Evolutionary conservation across 225 moss, liverwort and hornwort species (phyloP).

Genomic region (Bryoerythrophyllum caledonicum): DNA sequence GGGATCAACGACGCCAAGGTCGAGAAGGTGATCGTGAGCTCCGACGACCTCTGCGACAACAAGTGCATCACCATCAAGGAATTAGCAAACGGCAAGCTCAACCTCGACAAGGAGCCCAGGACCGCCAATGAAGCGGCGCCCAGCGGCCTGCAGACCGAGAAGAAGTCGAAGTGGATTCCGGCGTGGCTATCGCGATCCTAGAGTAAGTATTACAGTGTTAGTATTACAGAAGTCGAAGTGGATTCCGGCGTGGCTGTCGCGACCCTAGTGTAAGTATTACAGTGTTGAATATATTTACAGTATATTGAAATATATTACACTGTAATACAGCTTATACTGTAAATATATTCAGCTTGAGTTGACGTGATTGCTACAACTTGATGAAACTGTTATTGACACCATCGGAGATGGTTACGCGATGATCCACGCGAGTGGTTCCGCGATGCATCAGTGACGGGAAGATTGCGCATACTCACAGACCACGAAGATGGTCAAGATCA

Average conservation of each 20-base stretch:
- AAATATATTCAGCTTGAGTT: no score
- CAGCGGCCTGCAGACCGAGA: background rate
- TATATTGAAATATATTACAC: no score
- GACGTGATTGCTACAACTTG: background rate
- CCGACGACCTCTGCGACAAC: constrained; percentile 48
- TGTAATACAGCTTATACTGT: no score
- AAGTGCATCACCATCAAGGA: constrained; percentile 45
- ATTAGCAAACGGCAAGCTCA: constrained; percentile 34
- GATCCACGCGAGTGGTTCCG: no score
- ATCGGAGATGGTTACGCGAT: no score
- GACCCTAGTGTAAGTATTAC: background rate
- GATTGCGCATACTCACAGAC: background rate
- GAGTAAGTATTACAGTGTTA: background rate
- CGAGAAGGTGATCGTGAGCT: constrained; percentile 28
- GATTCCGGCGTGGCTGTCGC: constrained; percentile 37
- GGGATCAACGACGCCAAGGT: constrained; percentile 4
- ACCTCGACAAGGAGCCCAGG: constrained; percentile 25
- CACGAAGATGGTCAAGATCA: no score
- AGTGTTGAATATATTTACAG: background rate
- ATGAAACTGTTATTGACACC: no score
- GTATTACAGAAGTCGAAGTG: no score
- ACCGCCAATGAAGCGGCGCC: background rate
- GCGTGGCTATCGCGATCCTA: constrained; percentile 29
- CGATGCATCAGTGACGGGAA: no score
- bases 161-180: constrained; percentile 30